These are phyloP conservation scores for Salix suchowensis DNA, from an alignment of 345 rosid species.

Conservation along the genomic window DNA sequence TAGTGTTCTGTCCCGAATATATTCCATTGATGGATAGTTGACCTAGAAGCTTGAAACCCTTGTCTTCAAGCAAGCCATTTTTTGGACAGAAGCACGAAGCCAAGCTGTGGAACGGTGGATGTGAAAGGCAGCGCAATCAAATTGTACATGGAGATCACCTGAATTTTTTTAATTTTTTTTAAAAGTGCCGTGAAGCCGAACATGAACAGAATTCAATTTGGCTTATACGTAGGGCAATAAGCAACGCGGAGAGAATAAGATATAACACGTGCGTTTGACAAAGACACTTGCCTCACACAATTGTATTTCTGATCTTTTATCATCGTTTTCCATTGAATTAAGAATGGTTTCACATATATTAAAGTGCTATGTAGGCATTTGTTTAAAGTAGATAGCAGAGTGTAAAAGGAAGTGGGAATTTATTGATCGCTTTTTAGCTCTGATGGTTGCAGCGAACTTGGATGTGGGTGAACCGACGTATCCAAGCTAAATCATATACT, in stretches of 20 bases:
- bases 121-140: slow-evolving; percentile 5
- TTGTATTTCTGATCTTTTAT: not conserved
- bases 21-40: not conserved
- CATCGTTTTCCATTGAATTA: not conserved
- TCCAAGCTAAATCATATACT: slow-evolving; percentile 3
- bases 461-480: slow-evolving; percentile 28
- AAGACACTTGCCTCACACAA: not conserved
- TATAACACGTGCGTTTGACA: slow-evolving; percentile 14
- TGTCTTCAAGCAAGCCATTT: slow-evolving; percentile 13
- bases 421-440: not conserved
- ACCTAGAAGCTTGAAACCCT: not conserved
- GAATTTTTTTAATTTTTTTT: not conserved
- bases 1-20: too few species aligned
- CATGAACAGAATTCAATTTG: slow-evolving; percentile 20
- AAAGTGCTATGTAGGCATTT: not conserved
- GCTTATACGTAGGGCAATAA: slow-evolving; percentile 14
- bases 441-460: slow-evolving; percentile 25
- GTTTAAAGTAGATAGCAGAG: not conserved
- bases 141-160: not conserved
- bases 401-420: not conserved
- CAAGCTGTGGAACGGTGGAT: not conserved
- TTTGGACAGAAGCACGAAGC: not conserved
- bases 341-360: not conserved
- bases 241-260: slow-evolving; percentile 5
- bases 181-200: slow-evolving; percentile 20